Base-by-base conservation (phyloP, 805 yeast species). In the Hemisphaericaspora nanyangensis region DNA sequence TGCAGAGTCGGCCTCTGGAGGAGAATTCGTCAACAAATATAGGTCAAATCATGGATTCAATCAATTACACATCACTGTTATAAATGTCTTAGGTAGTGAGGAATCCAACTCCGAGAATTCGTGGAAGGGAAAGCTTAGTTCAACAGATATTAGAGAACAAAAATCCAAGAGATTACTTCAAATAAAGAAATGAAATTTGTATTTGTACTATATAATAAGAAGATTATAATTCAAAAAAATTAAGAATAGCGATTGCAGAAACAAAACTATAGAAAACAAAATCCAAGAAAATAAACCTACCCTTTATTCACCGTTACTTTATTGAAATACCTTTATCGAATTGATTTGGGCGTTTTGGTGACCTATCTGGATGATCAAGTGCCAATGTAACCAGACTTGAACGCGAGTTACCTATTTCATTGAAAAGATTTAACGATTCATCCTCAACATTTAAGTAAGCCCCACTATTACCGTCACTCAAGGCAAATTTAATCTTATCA, bases 301-400 rank as follows among this genome's bases (percentile, higher is more conserved):
- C 11, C 12, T 12, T 20, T 8, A 29, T 17, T 15, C 33, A 12
- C 11, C 8, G 13, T 39, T 39, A 65, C 39, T 59, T 63, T 28
- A 69, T 68, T 15, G 71, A 66, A 34, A 69, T 68, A 15, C 74
- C 74, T 48, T 65, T 68, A 37, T 69, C 74, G 37, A 57, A 58
- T 16, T 57, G 60, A 36, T 48, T 56, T 34, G 54, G 53, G 19
- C 65, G 61, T 34, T 59, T 61, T n/a, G 80, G 74, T 30, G 80
- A 68, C 53, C 93, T 76, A 56, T 88, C 96, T 1, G 93, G 89
- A 53, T 87, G 95, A 55, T 93, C 96, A 55, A 93, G 67, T 19
- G 90, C 95, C 37, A 93, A 63, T 24, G 69, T 71, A 42, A 76
- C 81, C 32, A 68, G 68, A 7, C 68, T 65, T 13, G 66, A 56